Conservation (phyloP, 768 basidiomycete genomes). For the Lentinula sp. region DNA sequence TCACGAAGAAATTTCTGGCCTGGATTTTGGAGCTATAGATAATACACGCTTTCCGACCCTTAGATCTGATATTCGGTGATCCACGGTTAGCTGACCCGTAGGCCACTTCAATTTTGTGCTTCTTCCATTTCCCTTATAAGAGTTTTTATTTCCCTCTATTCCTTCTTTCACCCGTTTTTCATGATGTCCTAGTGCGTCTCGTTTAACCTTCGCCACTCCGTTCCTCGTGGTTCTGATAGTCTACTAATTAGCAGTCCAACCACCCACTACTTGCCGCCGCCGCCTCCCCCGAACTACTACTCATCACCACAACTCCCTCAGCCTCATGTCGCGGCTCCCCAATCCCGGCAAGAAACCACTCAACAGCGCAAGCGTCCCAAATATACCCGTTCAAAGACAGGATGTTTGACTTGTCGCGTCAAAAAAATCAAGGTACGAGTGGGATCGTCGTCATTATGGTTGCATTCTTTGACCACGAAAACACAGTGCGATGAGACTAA, state of each 20-base stretch:
- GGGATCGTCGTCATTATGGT: background rate
- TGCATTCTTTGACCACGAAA: constrained; percentile 4
- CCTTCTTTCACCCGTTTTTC: constrained; percentile 30
- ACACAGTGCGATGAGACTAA: constrained; percentile 85
- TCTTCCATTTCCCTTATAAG: constrained; percentile 20
- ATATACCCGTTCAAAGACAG: constrained; percentile 92
- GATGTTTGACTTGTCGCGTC: constrained; percentile 87
- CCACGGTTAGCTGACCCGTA: constrained; percentile 36
- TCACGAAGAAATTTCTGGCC: background rate
- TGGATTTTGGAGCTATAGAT: constrained; percentile 21
- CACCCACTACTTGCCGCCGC: constrained; percentile 30
- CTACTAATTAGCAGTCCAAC: constrained; percentile 29
- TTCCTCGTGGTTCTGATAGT: constrained; percentile 19
- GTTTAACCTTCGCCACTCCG: constrained; percentile 4
- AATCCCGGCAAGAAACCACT: constrained; percentile 41
- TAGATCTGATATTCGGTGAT: constrained; percentile 69
- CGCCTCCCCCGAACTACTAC: constrained; percentile 33
- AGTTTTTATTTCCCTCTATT: constrained; percentile 28
- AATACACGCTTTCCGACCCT: constrained; percentile 47
- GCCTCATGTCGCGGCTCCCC: constrained; percentile 43
- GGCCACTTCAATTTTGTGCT: constrained; percentile 25
- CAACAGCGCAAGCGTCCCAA: constrained; percentile 79
- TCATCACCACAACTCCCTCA: constrained; percentile 22
- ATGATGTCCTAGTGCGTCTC: constrained; percentile 53
- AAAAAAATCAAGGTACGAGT: constrained; percentile 87